phyloP scores from a whole-genome alignment of 1,284 basidiomycete species.

The Tilletia caries region DNA sequence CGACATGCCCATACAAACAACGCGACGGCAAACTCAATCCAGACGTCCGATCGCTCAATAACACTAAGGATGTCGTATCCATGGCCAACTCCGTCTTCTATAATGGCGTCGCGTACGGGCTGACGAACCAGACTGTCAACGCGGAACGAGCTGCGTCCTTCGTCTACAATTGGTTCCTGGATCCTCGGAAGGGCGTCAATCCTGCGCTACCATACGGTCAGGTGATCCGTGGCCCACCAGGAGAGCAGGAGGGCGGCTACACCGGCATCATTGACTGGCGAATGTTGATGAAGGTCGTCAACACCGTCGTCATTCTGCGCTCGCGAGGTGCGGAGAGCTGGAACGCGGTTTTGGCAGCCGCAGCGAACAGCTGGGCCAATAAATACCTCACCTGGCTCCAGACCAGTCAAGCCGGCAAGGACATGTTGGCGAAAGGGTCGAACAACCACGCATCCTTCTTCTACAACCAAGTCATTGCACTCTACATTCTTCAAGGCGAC shows the following conservation, averaged over 20 bases:
- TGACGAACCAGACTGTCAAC: constrained; percentile 55
- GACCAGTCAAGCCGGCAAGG: constrained; percentile 59
- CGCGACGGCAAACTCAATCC: constrained; percentile 68
- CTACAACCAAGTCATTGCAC: constrained; percentile 59
- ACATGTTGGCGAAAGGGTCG: constrained; percentile 57
- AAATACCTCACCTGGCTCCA: constrained; percentile 64
- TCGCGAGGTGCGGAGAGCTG: constrained; percentile 60
- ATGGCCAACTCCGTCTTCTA: constrained; percentile 65
- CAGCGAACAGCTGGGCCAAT: constrained; percentile 60
- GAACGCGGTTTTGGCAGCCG: constrained; percentile 61
- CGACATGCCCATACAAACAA: constrained; percentile 61
- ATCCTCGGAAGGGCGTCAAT: constrained; percentile 64
- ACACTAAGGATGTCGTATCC: constrained; percentile 60
- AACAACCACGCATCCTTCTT: constrained; percentile 64
- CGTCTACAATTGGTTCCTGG: constrained; percentile 65
- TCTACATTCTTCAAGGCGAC: constrained; percentile 60
- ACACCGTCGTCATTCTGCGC: constrained; percentile 63
- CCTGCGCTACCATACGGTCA: constrained; percentile 69
- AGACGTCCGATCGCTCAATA: constrained; percentile 62
- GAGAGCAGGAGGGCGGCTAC: constrained; percentile 55
- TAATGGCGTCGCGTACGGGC: constrained; percentile 63
- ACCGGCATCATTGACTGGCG: constrained; percentile 67
- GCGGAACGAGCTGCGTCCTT: constrained; percentile 47
- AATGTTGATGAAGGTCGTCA: constrained; percentile 64
- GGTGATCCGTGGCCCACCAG: constrained; percentile 64